Base-by-base conservation (phyloP, 176 grass and related monocot genomes). In the Stipa capillata region DNA sequence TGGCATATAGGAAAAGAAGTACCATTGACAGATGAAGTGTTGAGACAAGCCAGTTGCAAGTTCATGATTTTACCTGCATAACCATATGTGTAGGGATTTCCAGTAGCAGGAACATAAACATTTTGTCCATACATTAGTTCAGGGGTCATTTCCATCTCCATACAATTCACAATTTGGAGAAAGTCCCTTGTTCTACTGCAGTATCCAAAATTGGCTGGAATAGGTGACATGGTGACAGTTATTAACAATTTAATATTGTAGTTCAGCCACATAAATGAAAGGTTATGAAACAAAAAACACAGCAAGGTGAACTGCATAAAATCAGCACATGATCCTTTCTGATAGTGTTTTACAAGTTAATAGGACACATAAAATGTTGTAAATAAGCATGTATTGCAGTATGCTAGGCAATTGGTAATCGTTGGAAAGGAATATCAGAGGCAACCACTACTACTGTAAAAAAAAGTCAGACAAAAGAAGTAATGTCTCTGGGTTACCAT, bases 121-220 rank as follows among this genome's bases (percentile, higher is more conserved):
- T 79, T 87, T 29, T 89, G 92, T 35, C 81, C 92, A 87, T 89
- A 89, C 40, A 89, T 48, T 28, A 84, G 58, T 33, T 94, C 89
- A 74, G 89, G 70, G 79, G 77, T 17, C 69, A 81, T 71, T 91
- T 56, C 86, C 79, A 83, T 91, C 78, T 85, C 86, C 83, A 86
- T 82, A 84, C 27, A 63, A 80, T 20, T 48, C 11, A 55, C 37
- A 56, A 21, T 50, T 84, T 50, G 4, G 42, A 86, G 66, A 29
- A 54, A 44, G 36, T 40, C 8, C n/a, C 62, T 35, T 28, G 53
- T 40, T 76, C 43, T 65, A 80, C 28, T 80, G 31, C 10, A 33
- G 78, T 67, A 31, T 29, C 32, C 24, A 83, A 35, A 59, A 28
- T 83, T 27, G 41, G 57, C 74, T 83, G 39, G 12, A 88, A 58